phyloP scores from a whole-genome alignment of 495 filamentous ascomycete genomes.

The Emericellopsis terricola region DNA sequence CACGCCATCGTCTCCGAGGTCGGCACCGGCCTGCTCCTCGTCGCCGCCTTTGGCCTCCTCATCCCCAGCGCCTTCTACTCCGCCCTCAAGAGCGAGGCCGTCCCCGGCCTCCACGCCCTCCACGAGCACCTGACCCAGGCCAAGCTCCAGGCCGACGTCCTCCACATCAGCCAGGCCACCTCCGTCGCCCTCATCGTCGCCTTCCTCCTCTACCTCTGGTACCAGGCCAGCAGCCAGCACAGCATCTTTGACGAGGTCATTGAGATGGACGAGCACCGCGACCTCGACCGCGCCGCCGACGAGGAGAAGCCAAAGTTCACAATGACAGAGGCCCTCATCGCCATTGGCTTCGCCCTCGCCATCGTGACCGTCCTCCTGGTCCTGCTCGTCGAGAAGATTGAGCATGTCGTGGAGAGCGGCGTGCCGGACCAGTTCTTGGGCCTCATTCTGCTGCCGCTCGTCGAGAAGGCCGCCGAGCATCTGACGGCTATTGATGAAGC shows the following conservation, averaged over 20 bases:
- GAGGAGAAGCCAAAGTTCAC: conserved; percentile 13
- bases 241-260: conserved; percentile 8
- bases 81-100: conserved; percentile 11
- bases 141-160: conserved; percentile 6
- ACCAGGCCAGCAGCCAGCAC: conserved; percentile 6
- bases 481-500: conserved; percentile 66
- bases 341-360: conserved; percentile 10
- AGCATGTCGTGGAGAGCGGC: conserved; percentile 28
- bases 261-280: conserved; percentile 8
- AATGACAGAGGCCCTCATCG: conserved; percentile 22
- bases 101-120: conserved; percentile 3
- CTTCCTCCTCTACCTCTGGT: conserved; percentile 7
- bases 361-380: conserved; percentile 11
- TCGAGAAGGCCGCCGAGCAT: conserved; percentile 65
- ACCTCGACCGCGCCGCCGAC: conserved; percentile 7
- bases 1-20: conserved; percentile 8
- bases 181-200: conserved; percentile 7
- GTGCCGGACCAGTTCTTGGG: conserved; percentile 51
- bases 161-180: conserved; percentile 7
- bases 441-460: conserved; percentile 45
- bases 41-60: conserved; percentile 7
- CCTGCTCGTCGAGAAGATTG: conserved; percentile 7
- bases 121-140: conserved; percentile 8
- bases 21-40: conserved; percentile 7
- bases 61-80: conserved; percentile 18